Base-by-base conservation (phyloP, 805 yeast species). In the Myxozyma monticola region DNA sequence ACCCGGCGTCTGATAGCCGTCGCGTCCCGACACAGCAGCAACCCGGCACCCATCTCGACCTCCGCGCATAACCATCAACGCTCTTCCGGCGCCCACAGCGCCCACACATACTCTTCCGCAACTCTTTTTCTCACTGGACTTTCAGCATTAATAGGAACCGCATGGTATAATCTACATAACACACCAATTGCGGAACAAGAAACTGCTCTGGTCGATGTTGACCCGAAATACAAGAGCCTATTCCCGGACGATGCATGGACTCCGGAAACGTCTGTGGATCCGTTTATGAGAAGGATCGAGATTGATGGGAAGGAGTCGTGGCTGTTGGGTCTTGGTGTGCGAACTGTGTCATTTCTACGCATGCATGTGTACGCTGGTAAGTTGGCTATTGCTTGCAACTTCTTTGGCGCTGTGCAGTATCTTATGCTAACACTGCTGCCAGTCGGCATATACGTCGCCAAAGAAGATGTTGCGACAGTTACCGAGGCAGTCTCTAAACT, bases 341-440 rank as follows among this genome's bases (percentile, higher is more conserved):
- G 98, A 63, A 71, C 85, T 0, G 96, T 91, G 17, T 86, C 97
- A 0, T 86, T 93, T 62, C 60, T 90, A 36, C 75, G 77, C 22
- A 80, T 93, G 72, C 88, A 82, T 60, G 96, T 93, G 1, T 91
- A 91, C 65, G 95, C 88, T 0, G 56, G 58, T 51, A 18, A 3
- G 49, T 29, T 14, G 9, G 31, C 9, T 28, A 9, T 14, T 28
- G 9, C 12, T 10, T 28, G 9, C 9, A 28, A 28, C 14, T 10
- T 10, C 12, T 10, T 12, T 38, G 9, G 30, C 43, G 14, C 4
- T 15, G 28, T 6, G 6, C 6, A 15, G 12, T n/a, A n/a, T n/a
- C n/a, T n/a, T n/a, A n/a, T n/a, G 18, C 21, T 22, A 17, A 30
- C 28, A 33, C 7, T n/a, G n/a, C 37, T 17, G 39, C 18, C 18